These are phyloP conservation scores for Trametes elegans DNA, from an alignment of 768 basidiomycete genomes.

Conservation along the genomic window DNA sequence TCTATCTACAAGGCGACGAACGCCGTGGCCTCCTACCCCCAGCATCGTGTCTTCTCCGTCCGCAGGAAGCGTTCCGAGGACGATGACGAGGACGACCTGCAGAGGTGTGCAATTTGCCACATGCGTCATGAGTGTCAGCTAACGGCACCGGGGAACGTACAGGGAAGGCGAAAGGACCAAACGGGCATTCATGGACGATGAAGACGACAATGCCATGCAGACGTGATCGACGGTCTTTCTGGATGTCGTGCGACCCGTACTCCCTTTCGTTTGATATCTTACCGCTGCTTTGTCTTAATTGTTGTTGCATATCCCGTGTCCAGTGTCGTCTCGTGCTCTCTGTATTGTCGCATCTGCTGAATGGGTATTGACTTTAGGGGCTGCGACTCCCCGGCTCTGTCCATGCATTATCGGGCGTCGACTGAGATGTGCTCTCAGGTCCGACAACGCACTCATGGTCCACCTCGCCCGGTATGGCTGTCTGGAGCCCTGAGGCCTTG, in stretches of 20 bases:
- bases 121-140: not conserved
- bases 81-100: slow-evolving; percentile 63
- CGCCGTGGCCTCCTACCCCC: slow-evolving; percentile 58
- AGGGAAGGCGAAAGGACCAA: slow-evolving; percentile 44
- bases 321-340: slow-evolving; percentile 9
- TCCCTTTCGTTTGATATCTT: slow-evolving; percentile 5
- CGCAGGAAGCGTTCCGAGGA: slow-evolving; percentile 67
- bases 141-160: not conserved
- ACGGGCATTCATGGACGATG: slow-evolving; percentile 36
- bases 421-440: too few relatives aligned
- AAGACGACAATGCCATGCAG: slow-evolving; percentile 33
- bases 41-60: slow-evolving; percentile 44
- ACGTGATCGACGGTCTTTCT: slow-evolving; percentile 4
- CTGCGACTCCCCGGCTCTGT: too few relatives aligned
- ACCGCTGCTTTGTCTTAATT: not conserved
- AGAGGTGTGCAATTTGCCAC: slow-evolving; percentile 29
- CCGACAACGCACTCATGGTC: too few relatives aligned
- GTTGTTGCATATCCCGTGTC: not conserved
- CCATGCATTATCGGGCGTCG: too few relatives aligned
- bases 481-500: too few relatives aligned
- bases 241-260: not conserved
- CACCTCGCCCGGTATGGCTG: not conserved
- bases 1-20: slow-evolving; percentile 83
- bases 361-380: not conserved
- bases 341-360: slow-evolving; percentile 11